These are phyloP conservation scores for Alternaria panax DNA, from an alignment of 2,329 filamentous ascomycete genomes.

Conservation along the genomic window DNA sequence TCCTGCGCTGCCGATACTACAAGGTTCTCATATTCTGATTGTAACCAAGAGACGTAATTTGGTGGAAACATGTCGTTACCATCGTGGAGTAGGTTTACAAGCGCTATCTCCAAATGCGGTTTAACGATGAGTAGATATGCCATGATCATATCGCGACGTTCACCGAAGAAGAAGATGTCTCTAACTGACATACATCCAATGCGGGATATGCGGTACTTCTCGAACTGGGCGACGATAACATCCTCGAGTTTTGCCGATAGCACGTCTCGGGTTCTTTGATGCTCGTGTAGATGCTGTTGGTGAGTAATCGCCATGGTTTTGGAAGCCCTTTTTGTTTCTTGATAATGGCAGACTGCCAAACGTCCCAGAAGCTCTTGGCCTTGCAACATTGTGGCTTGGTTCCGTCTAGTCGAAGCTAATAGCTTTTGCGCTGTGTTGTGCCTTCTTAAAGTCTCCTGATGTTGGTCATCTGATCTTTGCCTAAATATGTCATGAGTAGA, in stretches of 20 bases:
- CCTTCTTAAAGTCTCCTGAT: neutral
- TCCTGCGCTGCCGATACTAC: conserved; percentile 18
- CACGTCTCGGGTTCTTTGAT: conserved; percentile 6
- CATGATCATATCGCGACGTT: conserved; percentile 16
- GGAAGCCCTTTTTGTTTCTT: neutral
- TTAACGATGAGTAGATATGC: conserved; percentile 11
- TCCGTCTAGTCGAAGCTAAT: neutral
- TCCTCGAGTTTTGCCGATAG: neutral
- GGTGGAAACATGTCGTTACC: neutral
- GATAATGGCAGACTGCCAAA: neutral
- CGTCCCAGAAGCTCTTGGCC: conserved; percentile 1
- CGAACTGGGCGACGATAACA: neutral
- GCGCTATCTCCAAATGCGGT: neutral
- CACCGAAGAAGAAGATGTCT: conserved; percentile 12
- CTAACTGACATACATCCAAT: neutral
- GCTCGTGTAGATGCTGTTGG: neutral
- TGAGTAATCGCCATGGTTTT: neutral
- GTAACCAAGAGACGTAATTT: conserved; percentile 2
- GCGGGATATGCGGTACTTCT: neutral
- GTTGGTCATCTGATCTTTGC: neutral
- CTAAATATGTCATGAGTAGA: neutral
- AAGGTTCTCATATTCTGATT: conserved; percentile 11
- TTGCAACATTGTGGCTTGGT: neutral
- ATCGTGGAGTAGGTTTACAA: neutral
- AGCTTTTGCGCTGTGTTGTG: neutral